A percentile compares a stretch with the other conserved stretches of the same genome.
Evolutionary conservation across 164 flowering plant species (phyloP).

Genomic region (Magnolia kwangsiensis): DNA sequence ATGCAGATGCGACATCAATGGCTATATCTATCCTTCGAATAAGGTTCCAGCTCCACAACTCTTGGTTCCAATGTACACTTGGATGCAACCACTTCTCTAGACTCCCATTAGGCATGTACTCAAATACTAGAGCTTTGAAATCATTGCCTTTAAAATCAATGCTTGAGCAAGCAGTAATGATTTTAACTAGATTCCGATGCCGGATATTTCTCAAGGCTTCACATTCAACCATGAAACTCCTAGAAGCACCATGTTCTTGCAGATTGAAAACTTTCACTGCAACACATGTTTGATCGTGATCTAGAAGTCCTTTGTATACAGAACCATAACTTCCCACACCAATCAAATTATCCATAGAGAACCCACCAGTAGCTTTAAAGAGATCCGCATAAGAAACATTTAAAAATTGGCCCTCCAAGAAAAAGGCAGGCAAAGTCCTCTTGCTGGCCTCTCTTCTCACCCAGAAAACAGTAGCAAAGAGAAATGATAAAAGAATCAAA

Average conservation of each 20-base stretch:
- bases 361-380: constrained; percentile 27
- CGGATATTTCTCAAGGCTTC: constrained; percentile 29
- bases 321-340: constrained; percentile 35
- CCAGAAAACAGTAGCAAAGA: not conserved
- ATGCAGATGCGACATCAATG: constrained; percentile 26
- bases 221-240: constrained; percentile 38
- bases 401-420: not conserved
- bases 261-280: constrained; percentile 40
- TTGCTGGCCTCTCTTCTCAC: not conserved
- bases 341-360: constrained; percentile 25
- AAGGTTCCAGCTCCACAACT: constrained; percentile 6
- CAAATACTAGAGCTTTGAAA: constrained; percentile 28
- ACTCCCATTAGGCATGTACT: constrained; percentile 31
- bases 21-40: constrained; percentile 21
- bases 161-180: constrained; percentile 34
- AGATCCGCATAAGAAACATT: constrained; percentile 27
- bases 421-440: not conserved
- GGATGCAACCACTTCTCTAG: constrained; percentile 30
- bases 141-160: constrained; percentile 28
- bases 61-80: not conserved
- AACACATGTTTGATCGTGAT: constrained; percentile 7
- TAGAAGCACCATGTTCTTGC: constrained; percentile 21
- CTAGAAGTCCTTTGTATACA: constrained; percentile 29
- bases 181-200: constrained; percentile 29
- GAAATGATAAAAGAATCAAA: not conserved